These are phyloP conservation scores for Trichoderma sp. DNA, from an alignment of 2,329 filamentous ascomycete genomes.

Conservation along the genomic window DNA sequence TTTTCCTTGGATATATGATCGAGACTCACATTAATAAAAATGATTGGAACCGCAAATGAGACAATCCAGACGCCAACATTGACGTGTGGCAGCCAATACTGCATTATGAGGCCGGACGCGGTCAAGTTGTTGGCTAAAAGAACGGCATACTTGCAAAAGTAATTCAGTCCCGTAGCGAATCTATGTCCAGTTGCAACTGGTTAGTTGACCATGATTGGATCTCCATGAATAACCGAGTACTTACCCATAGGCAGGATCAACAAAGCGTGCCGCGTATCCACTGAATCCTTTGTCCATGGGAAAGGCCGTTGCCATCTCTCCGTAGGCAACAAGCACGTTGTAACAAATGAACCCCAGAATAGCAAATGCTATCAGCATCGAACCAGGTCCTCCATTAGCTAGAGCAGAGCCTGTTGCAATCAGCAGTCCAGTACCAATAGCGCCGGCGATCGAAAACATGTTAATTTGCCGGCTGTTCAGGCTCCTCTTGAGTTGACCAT, in stretches of 20 bases:
- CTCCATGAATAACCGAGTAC: neutral
- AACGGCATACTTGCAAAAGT: too few species aligned
- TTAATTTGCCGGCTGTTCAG: neutral
- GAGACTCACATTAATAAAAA: neutral
- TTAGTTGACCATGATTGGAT: neutral
- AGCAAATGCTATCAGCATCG: neutral
- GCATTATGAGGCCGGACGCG: too few species aligned
- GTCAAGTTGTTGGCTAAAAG: too few species aligned
- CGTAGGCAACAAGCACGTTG: neutral
- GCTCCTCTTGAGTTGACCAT: neutral
- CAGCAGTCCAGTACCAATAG: neutral
- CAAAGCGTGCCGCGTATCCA: neutral
- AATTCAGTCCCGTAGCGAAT: too few species aligned
- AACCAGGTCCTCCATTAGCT: neutral
- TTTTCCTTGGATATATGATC: neutral
- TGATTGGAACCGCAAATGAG: neutral
- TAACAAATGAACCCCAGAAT: neutral
- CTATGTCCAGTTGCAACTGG: too few species aligned
- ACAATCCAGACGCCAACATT: too few species aligned
- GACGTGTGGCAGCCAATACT: too few species aligned
- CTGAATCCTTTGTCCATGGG: neutral
- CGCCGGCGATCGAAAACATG: neutral
- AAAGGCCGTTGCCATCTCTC: neutral
- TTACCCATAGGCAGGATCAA: neutral
- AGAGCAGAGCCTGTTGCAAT: neutral